Evolutionary conservation across 2,329 filamentous ascomycete species (phyloP), one percentile per base, ranked within the genome.

Genomic region (Scorias spongiosa): DNA sequence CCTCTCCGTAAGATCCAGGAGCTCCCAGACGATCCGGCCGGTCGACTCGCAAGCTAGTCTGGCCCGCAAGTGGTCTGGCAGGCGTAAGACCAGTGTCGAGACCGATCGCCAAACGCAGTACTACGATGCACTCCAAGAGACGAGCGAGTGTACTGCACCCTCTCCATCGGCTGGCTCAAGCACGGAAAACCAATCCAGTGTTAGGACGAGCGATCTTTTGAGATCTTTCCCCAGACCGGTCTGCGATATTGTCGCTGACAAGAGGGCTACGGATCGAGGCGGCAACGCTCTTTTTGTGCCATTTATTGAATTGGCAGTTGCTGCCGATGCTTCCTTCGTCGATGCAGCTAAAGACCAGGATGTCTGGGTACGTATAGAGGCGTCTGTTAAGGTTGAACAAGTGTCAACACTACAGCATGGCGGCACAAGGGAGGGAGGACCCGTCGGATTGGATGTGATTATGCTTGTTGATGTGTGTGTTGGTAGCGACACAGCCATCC

Each of bases 351-450:
- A 47, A 9, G 48, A 52, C 8, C 45, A 46, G 17, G 49, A 53
- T 26, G 44, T 58, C 4, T 61, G 58, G 58, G 50, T 59, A 9
- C 49, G 54, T 14, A 46, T 59, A 8, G 50, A 57, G 44, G 54
- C 54, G 9, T 51, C 47, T 11, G 53, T 56, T 5, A 49, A 47
- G n/a, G 14, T 40, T 5, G 12, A 36, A 36, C 30, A 18, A 28
- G 37, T 14, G 28, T 9, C 10, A 12, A 29, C 15, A 12, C 12
- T 18, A 30, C 14, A 14, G 7, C 15, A 12, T 12, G 5, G 12
- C 15, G 12, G 12, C 12, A 12, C 12, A 9, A 36, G 32, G 4
- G 11, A 12, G 32, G 4, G 12, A 36, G 12, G 15, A 4, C 11
- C 12, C 32, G 11, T 15, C 4, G 15, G 12, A 36, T 12, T 36